Base-by-base conservation (phyloP, 148 eudicot species). In the Pharnaceum exiguum region DNA sequence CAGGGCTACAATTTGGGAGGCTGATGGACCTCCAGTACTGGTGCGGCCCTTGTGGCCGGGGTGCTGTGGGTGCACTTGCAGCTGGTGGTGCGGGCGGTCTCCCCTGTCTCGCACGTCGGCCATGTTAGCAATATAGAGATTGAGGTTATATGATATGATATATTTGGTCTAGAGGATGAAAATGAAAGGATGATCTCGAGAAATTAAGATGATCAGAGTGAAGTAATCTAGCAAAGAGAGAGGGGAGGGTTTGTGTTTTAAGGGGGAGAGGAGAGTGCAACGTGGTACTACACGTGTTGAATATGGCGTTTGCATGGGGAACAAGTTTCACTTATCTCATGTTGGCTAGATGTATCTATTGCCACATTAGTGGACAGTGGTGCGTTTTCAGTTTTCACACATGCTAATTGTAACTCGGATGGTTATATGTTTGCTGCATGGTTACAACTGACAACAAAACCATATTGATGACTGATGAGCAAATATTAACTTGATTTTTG, bases 1-100 rank as follows among this genome's bases (percentile, higher is more conserved):
- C 0, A 86, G 59, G 2, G 94, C 97, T 1, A 90, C 36, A n/a
- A 86, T 47, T 53, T 86, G 82, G 43, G 77, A 29, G 1, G 83
- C 62, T 5, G 95, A 65, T 3, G 97, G 90, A 42, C 94, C 85
- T 5, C 39, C 35, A 24, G 13, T 22, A 19, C 31, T 57, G 27
- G 42, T 4, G 7, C 58, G 36, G 42, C 40, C 51, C 26, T 49
- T 66, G 40, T 46, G 66, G 18, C 29, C 25, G 12, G 32, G 11
- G 21, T 68, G 69, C 15, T 68, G 88, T 11, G 78, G 73, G 75
- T 82, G 87, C 53, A 71, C 73, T 55, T 80, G 85, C 77, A 80
- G 43, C 53, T 83, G 87, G 73, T 78, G 85, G 16, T 45, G 70
- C 0, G 69, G 51, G 46, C 79, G 75, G 47, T 71, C 54, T 55